Conservation (phyloP, 257 asterid species). For the Echium plantagineum region DNA sequence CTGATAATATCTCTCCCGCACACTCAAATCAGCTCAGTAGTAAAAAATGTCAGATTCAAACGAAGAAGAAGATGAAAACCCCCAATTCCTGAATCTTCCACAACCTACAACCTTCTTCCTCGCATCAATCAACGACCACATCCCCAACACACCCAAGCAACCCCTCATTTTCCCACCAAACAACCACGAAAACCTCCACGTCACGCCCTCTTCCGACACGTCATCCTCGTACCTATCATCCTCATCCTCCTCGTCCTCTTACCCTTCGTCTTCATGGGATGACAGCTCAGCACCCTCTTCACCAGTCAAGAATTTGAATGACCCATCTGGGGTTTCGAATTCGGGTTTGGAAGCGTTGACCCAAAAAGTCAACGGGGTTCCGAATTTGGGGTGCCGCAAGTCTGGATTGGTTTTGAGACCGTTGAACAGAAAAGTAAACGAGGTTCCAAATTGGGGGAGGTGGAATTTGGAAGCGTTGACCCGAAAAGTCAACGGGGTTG, state of each 20-base stretch:
- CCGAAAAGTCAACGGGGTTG: background rate
- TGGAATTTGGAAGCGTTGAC: too few relatives aligned
- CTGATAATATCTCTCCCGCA: background rate
- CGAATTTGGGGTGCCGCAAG: too few relatives aligned
- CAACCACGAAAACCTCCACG: slow-evolving; percentile 5
- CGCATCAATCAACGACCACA: background rate
- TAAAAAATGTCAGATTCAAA: slow-evolving; percentile 3
- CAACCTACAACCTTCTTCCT: background rate
- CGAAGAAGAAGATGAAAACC: slow-evolving; percentile 1
- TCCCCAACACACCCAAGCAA: background rate
- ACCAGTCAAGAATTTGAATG: background rate
- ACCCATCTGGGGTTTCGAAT: background rate
- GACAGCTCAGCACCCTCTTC: background rate
- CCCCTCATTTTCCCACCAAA: slow-evolving; percentile 1
- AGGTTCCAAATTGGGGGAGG: background rate
- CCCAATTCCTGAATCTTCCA: background rate
- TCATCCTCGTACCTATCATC: background rate
- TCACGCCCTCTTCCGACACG: background rate
- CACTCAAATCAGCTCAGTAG: background rate
- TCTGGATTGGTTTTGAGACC: too few relatives aligned
- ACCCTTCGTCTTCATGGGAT: background rate
- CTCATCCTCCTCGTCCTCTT: background rate
- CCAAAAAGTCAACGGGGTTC: background rate
- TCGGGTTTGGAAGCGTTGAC: background rate
- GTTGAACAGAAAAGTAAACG: background rate